Evolutionary conservation across 2,329 filamentous ascomycete genomes (phyloP).

Genomic region (Trichoderma semiorbis): DNA sequence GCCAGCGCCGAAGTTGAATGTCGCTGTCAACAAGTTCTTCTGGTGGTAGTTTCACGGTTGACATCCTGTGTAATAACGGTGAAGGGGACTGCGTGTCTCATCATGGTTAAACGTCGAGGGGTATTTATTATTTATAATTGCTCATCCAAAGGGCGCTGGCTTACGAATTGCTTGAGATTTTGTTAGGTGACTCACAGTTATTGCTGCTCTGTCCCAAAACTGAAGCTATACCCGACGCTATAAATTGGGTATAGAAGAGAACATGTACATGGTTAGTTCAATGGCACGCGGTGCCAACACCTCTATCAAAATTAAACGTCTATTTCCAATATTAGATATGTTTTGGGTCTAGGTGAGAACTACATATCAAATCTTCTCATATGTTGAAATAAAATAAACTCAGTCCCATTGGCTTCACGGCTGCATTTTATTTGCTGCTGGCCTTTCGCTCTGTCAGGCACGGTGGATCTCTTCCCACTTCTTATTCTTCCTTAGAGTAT

Average conservation of each 20-base stretch:
- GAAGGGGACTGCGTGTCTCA: background rate
- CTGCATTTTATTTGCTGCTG: background rate
- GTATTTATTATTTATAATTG: background rate
- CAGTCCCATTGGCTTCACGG: background rate
- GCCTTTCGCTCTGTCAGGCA: background rate
- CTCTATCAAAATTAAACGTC: background rate
- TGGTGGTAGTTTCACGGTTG: background rate
- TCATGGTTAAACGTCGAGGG: background rate
- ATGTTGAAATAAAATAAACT: background rate
- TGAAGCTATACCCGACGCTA: background rate
- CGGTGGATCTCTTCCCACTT: fast-evolving
- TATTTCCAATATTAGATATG: background rate
- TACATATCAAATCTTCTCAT: background rate
- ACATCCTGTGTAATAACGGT: background rate
- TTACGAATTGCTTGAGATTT: background rate
- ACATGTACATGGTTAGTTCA: background rate
- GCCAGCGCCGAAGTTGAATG: constrained; percentile 21
- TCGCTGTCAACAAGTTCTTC: constrained; percentile 20
- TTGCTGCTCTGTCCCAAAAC: background rate
- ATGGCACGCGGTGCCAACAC: background rate
- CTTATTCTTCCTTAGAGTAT: background rate
- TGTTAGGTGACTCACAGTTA: background rate
- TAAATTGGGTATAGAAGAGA: background rate
- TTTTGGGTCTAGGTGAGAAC: background rate
- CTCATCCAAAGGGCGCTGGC: background rate